Base-by-base conservation (phyloP, 208 protist genomes). In the Crithidia brevicula region DNA sequence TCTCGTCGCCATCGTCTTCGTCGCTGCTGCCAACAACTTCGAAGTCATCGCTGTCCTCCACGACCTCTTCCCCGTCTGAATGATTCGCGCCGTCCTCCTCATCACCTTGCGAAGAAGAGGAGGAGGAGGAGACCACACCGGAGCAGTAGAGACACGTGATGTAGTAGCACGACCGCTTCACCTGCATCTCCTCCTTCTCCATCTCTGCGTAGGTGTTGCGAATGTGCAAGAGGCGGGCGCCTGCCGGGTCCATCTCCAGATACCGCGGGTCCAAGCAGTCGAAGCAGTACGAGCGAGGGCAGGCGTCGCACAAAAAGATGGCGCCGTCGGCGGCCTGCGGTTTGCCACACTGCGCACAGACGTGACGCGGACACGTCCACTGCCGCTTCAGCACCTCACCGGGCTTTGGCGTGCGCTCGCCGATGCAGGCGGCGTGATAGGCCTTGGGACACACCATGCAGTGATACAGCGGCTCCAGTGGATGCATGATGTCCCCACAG, bases 251-350 rank as follows among this genome's bases (percentile, higher is more conserved):
- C 51, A 96, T 84, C 28, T 80, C 85, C 36, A 95, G 73, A 65
- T 94, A 94, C 10, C 82, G 78, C 28, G 84, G 68, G 50, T 93
- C 84, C 0, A 96, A 74, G 64, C 91, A 96, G 72, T 94, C 91
- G 67, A 94, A 93, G 79, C 91, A 96, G 75, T 88, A 92, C 8
- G 91, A 76, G 5, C 81, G 66, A 8, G 89, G 84, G 69, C 91
- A 96, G 53, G 72, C 69, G 22, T 64, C 75, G 64, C 91, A 96
- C 87, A 94, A 84, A 57, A 96, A 96, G 46, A 94, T 79, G 36
- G 89, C 88, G 3, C 89, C 88, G 40, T 94, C 91, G 9, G 76
- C 76, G 0, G 40, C 42, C 47, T 89, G 75, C 52, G 64, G 43
- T 70, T 92, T 93, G 23, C 77, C 83, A 58, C 91, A 96, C 31